Base-by-base conservation (phyloP, 306 rosid genomes). In the Hippophae tibetana region DNA sequence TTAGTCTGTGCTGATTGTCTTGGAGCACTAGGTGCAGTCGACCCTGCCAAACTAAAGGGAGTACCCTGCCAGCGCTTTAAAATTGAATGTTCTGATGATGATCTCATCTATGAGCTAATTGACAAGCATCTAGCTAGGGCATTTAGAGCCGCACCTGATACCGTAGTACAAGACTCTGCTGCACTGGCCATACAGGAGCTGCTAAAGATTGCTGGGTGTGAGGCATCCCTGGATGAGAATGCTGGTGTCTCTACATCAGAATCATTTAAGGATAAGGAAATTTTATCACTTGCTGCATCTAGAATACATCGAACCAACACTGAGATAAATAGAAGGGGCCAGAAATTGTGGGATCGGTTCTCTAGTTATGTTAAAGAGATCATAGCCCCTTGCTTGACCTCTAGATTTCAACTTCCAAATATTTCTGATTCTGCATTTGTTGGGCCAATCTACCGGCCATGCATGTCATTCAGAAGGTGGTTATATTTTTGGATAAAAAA, bases 131-230 rank as follows among this genome's bases (percentile, higher is more conserved):
- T 88, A 51, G 95, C 88, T 44, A 86, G 96, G 74, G 96, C 95
- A 62, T 92, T 87, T 71, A 83, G 98, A 75, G 87, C 98, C 57
- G 96, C 98, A 63, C 87, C 95, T 42, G 93, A 92, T 76, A 92
- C 98, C 59, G 68, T 85, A 51, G 77, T 87, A 73, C 98, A 92
- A 85, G 98, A 87, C 68, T 92, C 98, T 58, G 98, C 96, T 62
- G 96, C 95, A 73, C 78, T 92, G 76, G 96, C 98, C 65, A 92
- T 92, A 80, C 98, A 85, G 68, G 98, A 92, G 82, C 78, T 92
- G 74, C 87, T 92, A 57, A 92, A 87, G 79, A 81, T 92, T 76
- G 95, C 95, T 55, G 98, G 98, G 62, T 92, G 95, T 78, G 85
- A 80, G 75, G 95, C 89, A 58, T 87, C 98, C 42, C 77, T 87